Base-by-base conservation (phyloP, 2,329 filamentous ascomycete genomes). In the Chrysoporthe deuterocubensis region DNA sequence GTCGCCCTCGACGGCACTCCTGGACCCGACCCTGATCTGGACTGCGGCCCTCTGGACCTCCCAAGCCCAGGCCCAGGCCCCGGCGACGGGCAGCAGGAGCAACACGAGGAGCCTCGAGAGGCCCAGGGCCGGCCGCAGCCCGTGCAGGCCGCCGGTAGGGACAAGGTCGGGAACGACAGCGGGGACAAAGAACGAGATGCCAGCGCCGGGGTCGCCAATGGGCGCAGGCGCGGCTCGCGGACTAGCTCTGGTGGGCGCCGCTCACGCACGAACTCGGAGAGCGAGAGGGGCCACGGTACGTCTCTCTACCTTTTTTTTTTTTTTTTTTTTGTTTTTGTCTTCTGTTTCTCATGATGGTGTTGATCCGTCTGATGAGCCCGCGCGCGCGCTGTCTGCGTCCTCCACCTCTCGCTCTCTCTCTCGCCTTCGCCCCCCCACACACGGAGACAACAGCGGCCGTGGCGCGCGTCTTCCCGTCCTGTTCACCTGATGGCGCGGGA, bases 1-100 rank as follows among this genome's bases (percentile, higher is more conserved):
- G 67, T 70, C 60, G 67, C 69, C 46, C 64, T 57, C n/a, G 52
- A 56, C 32, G 48, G 46, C 50, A 65, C 59, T 34, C 64, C 67
- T 40, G 54, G 34, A 5, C 59, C 54, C 48, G 57, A 65, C 40
- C 37, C 37, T 50, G 63, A 42, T n/a, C 54, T 59, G 16, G 40
- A 64, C 40, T 26, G 57, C 48, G 44, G 26, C 50, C 37, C 37
- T 16, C 57, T 48, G 18, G 59, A 43, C 50, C 58, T 26, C 61
- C 58, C 64, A 67, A 44, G 56, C 26, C 44, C 54, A n/a, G 44
- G 34, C 61, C 58, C 64, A 67, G 52, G 56, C 26, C 44, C 54
- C 34, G 44, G 34, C 32, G 34, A 26, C 37, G 48, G 44, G 34
- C 62, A 64, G 14, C 43, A 65, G 14, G 46, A 62, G 21, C 43